Conservation (phyloP, 768 basidiomycete genomes). For the Podaxis sp. region DNA sequence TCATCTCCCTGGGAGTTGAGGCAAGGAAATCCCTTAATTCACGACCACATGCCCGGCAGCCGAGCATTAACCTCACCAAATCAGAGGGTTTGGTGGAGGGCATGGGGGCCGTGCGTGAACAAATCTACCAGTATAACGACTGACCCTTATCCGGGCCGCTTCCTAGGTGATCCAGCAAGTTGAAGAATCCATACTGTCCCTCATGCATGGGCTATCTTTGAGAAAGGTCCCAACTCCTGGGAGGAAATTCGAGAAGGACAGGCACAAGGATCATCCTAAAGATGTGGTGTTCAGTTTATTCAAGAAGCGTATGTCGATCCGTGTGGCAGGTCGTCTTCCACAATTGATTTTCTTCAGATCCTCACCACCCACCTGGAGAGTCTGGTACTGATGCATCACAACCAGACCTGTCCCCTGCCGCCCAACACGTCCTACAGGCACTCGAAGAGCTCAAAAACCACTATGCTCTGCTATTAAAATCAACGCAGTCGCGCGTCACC, state of each 20-base stretch:
- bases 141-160: background rate
- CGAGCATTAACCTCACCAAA: slow-evolving; percentile 46
- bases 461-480: slow-evolving; percentile 12
- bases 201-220: slow-evolving; percentile 39
- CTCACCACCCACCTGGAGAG: slow-evolving; percentile 17
- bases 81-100: slow-evolving; percentile 59
- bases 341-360: slow-evolving; percentile 14
- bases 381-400: background rate
- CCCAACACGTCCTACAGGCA: slow-evolving; percentile 3
- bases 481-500: slow-evolving; percentile 5
- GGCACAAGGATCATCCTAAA: slow-evolving; percentile 37
- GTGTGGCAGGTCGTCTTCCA: background rate
- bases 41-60: slow-evolving; percentile 41
- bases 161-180: slow-evolving; percentile 58
- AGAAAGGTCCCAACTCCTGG: slow-evolving; percentile 37
- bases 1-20: slow-evolving; percentile 53
- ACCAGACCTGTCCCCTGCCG: background rate
- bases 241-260: slow-evolving; percentile 54
- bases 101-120: slow-evolving; percentile 55
- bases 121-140: background rate
- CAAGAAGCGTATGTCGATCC: slow-evolving; percentile 48
- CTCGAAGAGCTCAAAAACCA: slow-evolving; percentile 16
- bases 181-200: slow-evolving; percentile 48
- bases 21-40: slow-evolving; percentile 42
- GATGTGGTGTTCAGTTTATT: slow-evolving; percentile 56